Conservation (phyloP, 176 grass and related monocot species). For the Carex parvula region DNA sequence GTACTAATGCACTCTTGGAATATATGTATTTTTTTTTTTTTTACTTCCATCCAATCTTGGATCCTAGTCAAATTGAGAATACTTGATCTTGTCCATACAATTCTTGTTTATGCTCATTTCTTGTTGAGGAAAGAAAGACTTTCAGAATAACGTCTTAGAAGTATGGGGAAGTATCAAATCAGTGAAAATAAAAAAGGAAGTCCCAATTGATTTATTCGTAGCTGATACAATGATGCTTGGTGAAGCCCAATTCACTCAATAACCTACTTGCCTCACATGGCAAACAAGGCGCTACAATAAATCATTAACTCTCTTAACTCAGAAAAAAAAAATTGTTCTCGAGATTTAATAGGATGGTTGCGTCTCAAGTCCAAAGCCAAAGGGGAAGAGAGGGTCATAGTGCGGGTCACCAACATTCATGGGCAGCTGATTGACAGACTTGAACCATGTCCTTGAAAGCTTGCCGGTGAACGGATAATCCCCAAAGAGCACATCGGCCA, state of each 20-base stretch:
- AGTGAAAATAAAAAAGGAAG: background rate
- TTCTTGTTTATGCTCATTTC: background rate
- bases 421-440: conserved; percentile 54
- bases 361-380: conserved; percentile 51
- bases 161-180: background rate
- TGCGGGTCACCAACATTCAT: conserved; percentile 61
- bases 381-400: conserved; percentile 62
- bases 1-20: background rate
- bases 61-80: background rate
- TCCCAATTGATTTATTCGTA: conserved; percentile 21
- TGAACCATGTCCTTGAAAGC: conserved; percentile 62
- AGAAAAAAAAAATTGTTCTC: background rate
- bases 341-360: background rate
- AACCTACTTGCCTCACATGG: conserved; percentile 1
- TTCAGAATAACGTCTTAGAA: background rate
- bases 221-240: background rate
- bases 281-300: background rate
- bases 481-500: conserved; percentile 56
- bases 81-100: background rate
- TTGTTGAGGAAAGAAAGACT: background rate
- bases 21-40: background rate
- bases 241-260: background rate
- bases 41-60: background rate
- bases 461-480: conserved; percentile 63
- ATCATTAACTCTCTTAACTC: background rate